Conservation (phyloP, 768 basidiomycete genomes). For the Nevesoporus exiguus region DNA sequence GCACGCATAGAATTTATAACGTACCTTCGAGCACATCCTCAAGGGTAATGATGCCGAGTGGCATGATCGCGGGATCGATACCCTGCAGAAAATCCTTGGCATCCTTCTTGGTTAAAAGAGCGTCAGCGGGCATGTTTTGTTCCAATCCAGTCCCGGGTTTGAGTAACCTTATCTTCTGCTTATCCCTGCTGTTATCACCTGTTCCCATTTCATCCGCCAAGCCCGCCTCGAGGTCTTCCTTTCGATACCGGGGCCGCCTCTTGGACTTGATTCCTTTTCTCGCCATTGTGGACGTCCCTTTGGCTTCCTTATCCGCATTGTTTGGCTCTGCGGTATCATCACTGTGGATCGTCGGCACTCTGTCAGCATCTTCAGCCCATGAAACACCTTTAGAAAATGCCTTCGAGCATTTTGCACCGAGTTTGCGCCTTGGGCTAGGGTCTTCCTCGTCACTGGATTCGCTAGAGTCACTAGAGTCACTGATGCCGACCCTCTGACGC, state of each 20-base stretch:
- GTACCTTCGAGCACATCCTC: conserved; percentile 90
- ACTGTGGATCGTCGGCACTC: conserved; percentile 28
- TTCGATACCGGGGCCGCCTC: conserved; percentile 9
- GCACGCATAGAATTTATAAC: not conserved
- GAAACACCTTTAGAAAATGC: conserved; percentile 27
- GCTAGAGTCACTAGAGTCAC: conserved; percentile 54
- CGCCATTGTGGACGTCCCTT: conserved; percentile 4
- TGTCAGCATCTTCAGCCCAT: conserved; percentile 35
- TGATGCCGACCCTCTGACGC: conserved; percentile 70
- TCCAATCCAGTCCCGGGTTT: conserved; percentile 49
- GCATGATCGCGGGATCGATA: conserved; percentile 78
- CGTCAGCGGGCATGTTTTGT: conserved; percentile 88
- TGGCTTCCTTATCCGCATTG: conserved; percentile 11
- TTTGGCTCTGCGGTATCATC: conserved; percentile 23
- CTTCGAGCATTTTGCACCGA: conserved; percentile 14
- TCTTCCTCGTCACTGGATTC: conserved; percentile 44
- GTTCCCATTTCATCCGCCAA: conserved; percentile 11
- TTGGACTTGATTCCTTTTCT: conserved; percentile 17
- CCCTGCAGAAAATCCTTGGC: conserved; percentile 84
- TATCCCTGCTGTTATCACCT: conserved; percentile 18
- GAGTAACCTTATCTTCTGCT: conserved; percentile 28
- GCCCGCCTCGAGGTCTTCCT: conserved; percentile 27
- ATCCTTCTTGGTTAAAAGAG: conserved; percentile 68
- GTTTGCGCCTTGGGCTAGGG: conserved; percentile 20
- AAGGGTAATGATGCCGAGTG: conserved; percentile 87